These are phyloP conservation scores for Apiospora pterosperma DNA, from an alignment of 2,329 filamentous ascomycete species.

Conservation along the genomic window DNA sequence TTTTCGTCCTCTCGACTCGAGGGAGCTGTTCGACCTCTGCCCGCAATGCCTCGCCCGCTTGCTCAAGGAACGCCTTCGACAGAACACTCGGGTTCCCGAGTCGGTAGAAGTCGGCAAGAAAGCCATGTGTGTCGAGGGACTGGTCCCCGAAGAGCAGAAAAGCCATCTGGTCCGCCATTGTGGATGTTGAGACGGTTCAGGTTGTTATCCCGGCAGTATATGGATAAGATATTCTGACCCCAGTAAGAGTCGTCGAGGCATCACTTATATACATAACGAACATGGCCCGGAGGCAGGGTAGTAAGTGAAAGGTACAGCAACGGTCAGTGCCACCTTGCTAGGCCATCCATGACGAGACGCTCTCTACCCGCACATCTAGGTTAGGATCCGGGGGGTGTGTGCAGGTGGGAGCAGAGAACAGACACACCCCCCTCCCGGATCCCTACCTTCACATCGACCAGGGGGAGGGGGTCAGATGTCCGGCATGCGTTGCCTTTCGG, in stretches of 20 bases:
- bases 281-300: constrained; percentile 4
- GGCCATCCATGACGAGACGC: neutral
- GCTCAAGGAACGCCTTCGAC: constrained; percentile 59
- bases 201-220: constrained; percentile 13
- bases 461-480: constrained; percentile 27
- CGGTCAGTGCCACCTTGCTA: constrained; percentile 13
- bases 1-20: constrained; percentile 50
- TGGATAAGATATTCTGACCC: constrained; percentile 9
- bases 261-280: constrained; percentile 24
- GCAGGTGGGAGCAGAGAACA: constrained; percentile 3
- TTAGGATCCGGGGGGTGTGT: neutral
- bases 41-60: constrained; percentile 53
- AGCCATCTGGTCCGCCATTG: constrained; percentile 45
- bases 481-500: constrained; percentile 36
- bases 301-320: constrained; percentile 23
- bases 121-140: constrained; percentile 63
- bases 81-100: constrained; percentile 45
- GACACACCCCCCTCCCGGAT: constrained; percentile 21
- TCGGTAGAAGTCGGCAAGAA: constrained; percentile 54
- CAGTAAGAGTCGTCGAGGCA: constrained; percentile 16
- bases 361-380: constrained; percentile 1
- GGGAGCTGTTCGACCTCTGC: constrained; percentile 58
- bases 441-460: constrained; percentile 26
- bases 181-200: constrained; percentile 24
- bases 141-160: constrained; percentile 70